These are phyloP conservation scores for Podaxis sp. DNA, from an alignment of 768 basidiomycete species.

Conservation along the genomic window DNA sequence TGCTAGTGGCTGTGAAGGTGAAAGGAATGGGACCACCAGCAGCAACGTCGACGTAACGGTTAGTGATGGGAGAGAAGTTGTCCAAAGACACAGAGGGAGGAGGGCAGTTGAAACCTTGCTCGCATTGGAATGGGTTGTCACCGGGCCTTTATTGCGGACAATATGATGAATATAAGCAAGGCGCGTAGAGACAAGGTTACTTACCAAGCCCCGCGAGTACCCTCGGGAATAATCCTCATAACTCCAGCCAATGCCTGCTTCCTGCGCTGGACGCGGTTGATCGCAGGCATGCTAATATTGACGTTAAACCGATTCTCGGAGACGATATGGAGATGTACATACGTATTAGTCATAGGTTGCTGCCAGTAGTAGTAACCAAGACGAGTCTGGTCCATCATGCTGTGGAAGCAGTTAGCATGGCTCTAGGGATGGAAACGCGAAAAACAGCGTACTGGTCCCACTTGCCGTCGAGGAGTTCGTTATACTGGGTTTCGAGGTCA, in stretches of 20 bases:
- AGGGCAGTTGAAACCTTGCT: slow-evolving; percentile 40
- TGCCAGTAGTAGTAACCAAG: slow-evolving; percentile 69
- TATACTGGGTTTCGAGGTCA: slow-evolving; percentile 57
- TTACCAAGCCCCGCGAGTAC: slow-evolving; percentile 56
- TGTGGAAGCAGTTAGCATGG: slow-evolving; percentile 12
- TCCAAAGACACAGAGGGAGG: slow-evolving; percentile 49
- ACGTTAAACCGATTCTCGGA: not conserved
- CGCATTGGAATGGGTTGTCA: slow-evolving; percentile 59
- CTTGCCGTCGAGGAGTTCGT: slow-evolving; percentile 55
- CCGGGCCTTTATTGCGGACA: slow-evolving; percentile 45
- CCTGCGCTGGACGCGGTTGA: slow-evolving; percentile 46
- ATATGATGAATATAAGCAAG: not conserved
- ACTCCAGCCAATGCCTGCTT: slow-evolving; percentile 58
- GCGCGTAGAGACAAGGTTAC: slow-evolving; percentile 4
- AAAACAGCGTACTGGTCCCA: slow-evolving; percentile 53
- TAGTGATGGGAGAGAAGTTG: slow-evolving; percentile 47
- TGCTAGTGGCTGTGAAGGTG: slow-evolving; percentile 45
- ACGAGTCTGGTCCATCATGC: slow-evolving; percentile 74
- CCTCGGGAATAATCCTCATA: slow-evolving; percentile 62
- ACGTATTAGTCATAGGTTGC: slow-evolving; percentile 63
- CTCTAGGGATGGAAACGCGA: not conserved
- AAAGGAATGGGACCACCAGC: slow-evolving; percentile 57
- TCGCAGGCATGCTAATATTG: slow-evolving; percentile 41
- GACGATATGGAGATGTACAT: slow-evolving; percentile 12
- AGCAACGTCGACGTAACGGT: slow-evolving; percentile 57